Conservation (phyloP, 2,329 filamentous ascomycete genomes). For the Rhynchosporium agropyri region DNA sequence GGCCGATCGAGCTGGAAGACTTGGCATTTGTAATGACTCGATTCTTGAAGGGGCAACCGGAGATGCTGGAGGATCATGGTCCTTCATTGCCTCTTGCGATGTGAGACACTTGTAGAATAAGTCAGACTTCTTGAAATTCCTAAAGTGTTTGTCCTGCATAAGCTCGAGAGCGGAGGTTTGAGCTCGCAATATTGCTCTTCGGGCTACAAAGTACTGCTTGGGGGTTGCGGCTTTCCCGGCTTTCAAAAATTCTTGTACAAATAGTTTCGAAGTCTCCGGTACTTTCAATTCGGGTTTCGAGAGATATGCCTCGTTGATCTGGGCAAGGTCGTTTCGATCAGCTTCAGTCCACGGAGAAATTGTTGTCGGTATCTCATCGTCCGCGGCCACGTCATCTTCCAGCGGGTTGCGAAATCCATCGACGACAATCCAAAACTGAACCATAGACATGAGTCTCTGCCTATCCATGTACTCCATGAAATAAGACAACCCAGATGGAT, state of each 20-base stretch:
- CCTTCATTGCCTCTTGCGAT: slow-evolving; percentile 70
- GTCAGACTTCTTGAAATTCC: slow-evolving; percentile 88
- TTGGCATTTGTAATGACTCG: slow-evolving; percentile 42
- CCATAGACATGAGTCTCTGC: slow-evolving; percentile 79
- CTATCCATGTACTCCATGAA: slow-evolving; percentile 99
- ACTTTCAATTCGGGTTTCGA: slow-evolving; percentile 80
- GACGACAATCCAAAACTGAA: slow-evolving; percentile 98
- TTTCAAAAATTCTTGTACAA: slow-evolving; percentile 76
- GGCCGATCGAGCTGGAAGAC: slow-evolving; percentile 30
- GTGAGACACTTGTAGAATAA: slow-evolving; percentile 95
- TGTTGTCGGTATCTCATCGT: slow-evolving; percentile 57
- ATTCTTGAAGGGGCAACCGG: slow-evolving; percentile 41
- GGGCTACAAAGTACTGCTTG: slow-evolving; percentile 79
- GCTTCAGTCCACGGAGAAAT: slow-evolving; percentile 76
- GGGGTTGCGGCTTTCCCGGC: slow-evolving; percentile 76
- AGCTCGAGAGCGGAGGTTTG: slow-evolving; percentile 84
- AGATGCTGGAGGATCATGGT: slow-evolving; percentile 27
- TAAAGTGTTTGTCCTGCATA: slow-evolving; percentile 80
- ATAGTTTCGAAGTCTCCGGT: slow-evolving; percentile 65
- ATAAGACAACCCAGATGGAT: slow-evolving; percentile 88
- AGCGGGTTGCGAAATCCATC: slow-evolving; percentile 94
- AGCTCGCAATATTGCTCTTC: slow-evolving; percentile 77
- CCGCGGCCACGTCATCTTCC: slow-evolving; percentile 80
- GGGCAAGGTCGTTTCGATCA: slow-evolving; percentile 83
- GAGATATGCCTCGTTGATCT: slow-evolving; percentile 90